Evolutionary conservation across 1,284 basidiomycete genomes (phyloP).

Genomic region (Tremellales sp.): DNA sequence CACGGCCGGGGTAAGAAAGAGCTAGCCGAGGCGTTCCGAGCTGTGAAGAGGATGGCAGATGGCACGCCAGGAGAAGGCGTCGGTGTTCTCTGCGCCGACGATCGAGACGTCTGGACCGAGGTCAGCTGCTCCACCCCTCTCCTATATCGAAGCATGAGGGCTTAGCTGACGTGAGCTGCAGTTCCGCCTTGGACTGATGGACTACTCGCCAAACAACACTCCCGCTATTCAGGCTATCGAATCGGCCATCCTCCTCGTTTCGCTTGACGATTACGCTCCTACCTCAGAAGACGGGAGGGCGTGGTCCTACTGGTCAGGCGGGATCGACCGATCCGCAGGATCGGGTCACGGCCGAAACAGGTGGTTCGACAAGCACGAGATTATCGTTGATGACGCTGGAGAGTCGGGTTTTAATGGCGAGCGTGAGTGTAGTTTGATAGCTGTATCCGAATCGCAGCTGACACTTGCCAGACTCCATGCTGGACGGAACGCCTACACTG

Average conservation of each 20-base stretch:
- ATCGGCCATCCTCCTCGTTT: constrained; percentile 81
- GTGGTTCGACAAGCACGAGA: constrained; percentile 96
- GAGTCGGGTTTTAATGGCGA: constrained; percentile 78
- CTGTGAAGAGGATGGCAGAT: constrained; percentile 68
- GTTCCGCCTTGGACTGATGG: constrained; percentile 65
- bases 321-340: constrained; percentile 45
- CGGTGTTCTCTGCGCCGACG: constrained; percentile 77
- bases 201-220: constrained; percentile 64
- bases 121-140: constrained; percentile 48
- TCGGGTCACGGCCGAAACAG: constrained; percentile 66
- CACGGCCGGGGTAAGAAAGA: constrained; percentile 63
- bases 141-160: background rate
- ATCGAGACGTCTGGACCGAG: constrained; percentile 87
- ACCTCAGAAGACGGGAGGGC: constrained; percentile 63
- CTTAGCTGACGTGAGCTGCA: constrained; percentile 31
- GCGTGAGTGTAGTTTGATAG: constrained; percentile 47
- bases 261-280: constrained; percentile 61
- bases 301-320: constrained; percentile 85
- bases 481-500: constrained; percentile 89
- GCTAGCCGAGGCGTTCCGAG: constrained; percentile 74
- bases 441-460: background rate
- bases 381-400: constrained; percentile 88
- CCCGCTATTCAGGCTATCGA: constrained; percentile 73
- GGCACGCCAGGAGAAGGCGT: constrained; percentile 52
- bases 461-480: constrained; percentile 43